Conservation (phyloP, 1,139 yeast genomes). For the Suhomyces guaymorum region DNA sequence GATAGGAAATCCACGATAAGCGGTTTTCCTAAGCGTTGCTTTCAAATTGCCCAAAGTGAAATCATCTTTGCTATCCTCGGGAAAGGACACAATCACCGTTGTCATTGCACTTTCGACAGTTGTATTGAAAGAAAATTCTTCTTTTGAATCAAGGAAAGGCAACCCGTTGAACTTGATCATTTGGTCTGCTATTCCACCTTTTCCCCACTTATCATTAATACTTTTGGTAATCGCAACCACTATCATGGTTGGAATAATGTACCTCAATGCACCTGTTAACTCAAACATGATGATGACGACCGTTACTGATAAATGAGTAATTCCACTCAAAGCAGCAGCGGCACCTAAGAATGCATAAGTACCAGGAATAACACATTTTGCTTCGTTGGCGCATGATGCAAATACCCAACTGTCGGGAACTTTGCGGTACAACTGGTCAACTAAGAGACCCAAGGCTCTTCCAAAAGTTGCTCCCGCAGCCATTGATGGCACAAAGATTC, state of each 20-base stretch:
- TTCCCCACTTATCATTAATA: constrained; percentile 73
- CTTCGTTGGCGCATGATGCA: constrained; percentile 42
- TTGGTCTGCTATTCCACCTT: constrained; percentile 91
- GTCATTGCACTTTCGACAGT: constrained; percentile 71
- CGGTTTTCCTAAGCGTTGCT: constrained; percentile 37
- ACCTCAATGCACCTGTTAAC: constrained; percentile 87
- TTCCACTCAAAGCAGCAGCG: constrained; percentile 92
- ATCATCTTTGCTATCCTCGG: constrained; percentile 34
- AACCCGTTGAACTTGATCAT: constrained; percentile 88
- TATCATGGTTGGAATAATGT: constrained; percentile 92
- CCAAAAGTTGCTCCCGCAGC: constrained; percentile 97
- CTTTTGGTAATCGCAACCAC: constrained; percentile 89
- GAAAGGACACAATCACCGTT: constrained; percentile 49
- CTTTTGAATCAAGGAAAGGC: constrained; percentile 79
- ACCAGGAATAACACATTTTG: constrained; percentile 79
- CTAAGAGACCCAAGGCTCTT: constrained; percentile 72
- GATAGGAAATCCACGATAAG: constrained; percentile 60
- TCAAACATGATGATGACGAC: constrained; percentile 97
- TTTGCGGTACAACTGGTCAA: constrained; percentile 55
- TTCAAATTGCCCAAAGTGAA: constrained; percentile 40
- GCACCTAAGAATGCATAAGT: constrained; percentile 97
- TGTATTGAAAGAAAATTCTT: constrained; percentile 56
- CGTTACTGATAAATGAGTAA: constrained; percentile 86
- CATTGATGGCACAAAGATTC: constrained; percentile 95
- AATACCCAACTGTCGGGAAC: constrained; percentile 48